A percentile compares a stretch with the other conserved stretches of the same genome.
These are phyloP conservation scores for Raffaelea albimanens DNA, from an alignment of 2,329 filamentous ascomycete species.

Conservation along the genomic window DNA sequence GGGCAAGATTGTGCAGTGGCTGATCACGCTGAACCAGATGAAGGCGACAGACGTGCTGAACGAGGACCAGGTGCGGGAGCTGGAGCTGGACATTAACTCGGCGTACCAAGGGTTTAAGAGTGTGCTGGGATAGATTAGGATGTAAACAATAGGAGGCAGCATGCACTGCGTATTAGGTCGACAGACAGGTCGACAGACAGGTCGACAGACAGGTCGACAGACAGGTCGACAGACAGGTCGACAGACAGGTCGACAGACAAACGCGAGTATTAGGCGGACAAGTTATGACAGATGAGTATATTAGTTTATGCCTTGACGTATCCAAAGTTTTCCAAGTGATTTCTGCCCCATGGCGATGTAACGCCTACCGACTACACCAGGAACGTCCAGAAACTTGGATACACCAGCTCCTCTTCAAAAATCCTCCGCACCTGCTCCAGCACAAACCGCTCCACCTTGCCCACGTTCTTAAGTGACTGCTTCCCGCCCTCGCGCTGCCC, in stretches of 20 bases:
- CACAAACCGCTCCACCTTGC: constrained; percentile 96
- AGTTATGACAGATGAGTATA: too few species aligned
- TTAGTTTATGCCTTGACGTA: too few species aligned
- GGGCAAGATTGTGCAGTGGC: constrained; percentile 96
- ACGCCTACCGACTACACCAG: too few species aligned
- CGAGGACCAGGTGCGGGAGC: constrained; percentile 77
- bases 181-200: too few species aligned
- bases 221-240: too few species aligned
- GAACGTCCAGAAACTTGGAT: constrained; percentile 98
- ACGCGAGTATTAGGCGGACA: too few species aligned
- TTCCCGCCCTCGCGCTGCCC: constrained; percentile 84
- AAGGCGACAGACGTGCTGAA: constrained; percentile 83
- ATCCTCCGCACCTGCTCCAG: constrained; percentile 93
- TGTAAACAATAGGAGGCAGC: too few species aligned
- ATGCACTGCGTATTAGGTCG: too few species aligned
- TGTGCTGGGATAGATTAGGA: constrained; percentile 51
- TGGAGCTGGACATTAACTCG: constrained; percentile 88
- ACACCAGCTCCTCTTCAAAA: constrained; percentile 97
- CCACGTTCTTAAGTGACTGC: constrained; percentile 95
- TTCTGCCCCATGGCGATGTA: too few species aligned
- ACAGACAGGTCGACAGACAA: too few species aligned
- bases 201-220: too few species aligned
- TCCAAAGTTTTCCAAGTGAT: too few species aligned
- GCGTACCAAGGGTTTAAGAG: constrained; percentile 92
- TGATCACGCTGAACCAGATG: constrained; percentile 97